A percentile compares a stretch with the other conserved stretches of the same genome.
phyloP scores from a whole-genome alignment of 495 filamentous ascomycete species.

The Gamarada debralockiae region DNA sequence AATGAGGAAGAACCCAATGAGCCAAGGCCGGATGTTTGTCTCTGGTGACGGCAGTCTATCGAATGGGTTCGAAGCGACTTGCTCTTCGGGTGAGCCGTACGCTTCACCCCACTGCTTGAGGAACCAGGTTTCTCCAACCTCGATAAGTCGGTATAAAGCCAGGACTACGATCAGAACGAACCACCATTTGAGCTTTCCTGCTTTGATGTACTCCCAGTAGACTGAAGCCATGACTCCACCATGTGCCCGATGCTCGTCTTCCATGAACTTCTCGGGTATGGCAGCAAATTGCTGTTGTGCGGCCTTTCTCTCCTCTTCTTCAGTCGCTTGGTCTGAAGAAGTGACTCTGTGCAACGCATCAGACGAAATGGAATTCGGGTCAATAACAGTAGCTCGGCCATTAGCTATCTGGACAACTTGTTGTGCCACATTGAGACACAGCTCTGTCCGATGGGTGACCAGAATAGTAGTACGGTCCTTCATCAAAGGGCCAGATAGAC shows the following conservation, averaged over 20 bases:
- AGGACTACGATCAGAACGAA: constrained; percentile 52
- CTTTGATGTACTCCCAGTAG: constrained; percentile 81
- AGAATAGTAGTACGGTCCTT: constrained; percentile 61
- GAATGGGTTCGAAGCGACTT: constrained; percentile 36
- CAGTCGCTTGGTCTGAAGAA: constrained; percentile 28
- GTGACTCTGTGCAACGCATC: constrained; percentile 22
- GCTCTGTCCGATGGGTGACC: constrained; percentile 73
- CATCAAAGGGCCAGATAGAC: constrained; percentile 61
- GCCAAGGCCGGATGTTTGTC: constrained; percentile 69
- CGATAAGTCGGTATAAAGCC: constrained; percentile 52
- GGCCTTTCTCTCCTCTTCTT: constrained; percentile 32
- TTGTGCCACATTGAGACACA: constrained; percentile 60
- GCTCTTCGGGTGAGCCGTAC: constrained; percentile 39
- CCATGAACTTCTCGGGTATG: constrained; percentile 71
- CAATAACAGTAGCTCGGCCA: constrained; percentile 47
- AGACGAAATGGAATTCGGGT: constrained; percentile 23
- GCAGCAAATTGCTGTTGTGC: constrained; percentile 49
- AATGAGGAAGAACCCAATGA: constrained; percentile 60
- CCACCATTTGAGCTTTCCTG: constrained; percentile 73
- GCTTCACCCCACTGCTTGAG: constrained; percentile 82
- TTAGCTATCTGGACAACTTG: constrained; percentile 64
- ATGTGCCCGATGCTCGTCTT: constrained; percentile 72
- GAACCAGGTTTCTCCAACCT: constrained; percentile 69
- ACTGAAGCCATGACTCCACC: constrained; percentile 70
- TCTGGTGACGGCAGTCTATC: constrained; percentile 59